Evolutionary conservation across 2,329 filamentous ascomycete species (phyloP).

Genomic region (Pezicula carpinea): DNA sequence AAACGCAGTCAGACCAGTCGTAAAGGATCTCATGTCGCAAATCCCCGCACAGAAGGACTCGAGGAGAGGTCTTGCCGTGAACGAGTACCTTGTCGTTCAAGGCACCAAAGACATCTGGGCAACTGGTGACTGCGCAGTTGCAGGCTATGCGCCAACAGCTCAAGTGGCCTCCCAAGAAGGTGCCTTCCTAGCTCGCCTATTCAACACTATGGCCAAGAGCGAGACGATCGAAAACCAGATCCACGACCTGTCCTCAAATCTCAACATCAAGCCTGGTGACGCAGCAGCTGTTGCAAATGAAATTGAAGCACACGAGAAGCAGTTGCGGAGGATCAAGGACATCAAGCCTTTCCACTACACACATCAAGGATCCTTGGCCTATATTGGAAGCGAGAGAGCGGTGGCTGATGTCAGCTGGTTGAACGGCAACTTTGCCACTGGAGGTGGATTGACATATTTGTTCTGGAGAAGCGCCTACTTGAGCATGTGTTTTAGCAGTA

Average conservation of each 20-base stretch:
- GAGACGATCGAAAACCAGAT: constrained; percentile 76
- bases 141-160: constrained; percentile 94
- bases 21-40: constrained; percentile 86
- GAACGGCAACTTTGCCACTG: constrained; percentile 91
- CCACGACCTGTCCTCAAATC: constrained; percentile 56
- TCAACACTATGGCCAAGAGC: constrained; percentile 99
- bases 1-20: constrained; percentile 84
- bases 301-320: constrained; percentile 83
- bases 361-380: constrained; percentile 93
- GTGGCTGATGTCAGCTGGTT: constrained; percentile 97
- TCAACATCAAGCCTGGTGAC: constrained; percentile 58
- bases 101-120: constrained; percentile 97
- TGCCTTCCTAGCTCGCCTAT: constrained; percentile 86
- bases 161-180: constrained; percentile 97
- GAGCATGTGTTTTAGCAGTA: constrained; percentile 99
- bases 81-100: constrained; percentile 98
- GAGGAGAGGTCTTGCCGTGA: constrained; percentile 88
- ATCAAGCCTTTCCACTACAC: constrained; percentile 98
- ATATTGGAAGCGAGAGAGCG: constrained; percentile 97
- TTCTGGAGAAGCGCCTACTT: constrained; percentile 98
- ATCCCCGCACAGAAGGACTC: constrained; percentile 95
- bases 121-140: constrained; percentile 93
- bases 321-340: constrained; percentile 84
- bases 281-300: constrained; percentile 65
- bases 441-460: constrained; percentile 90